These are phyloP conservation scores for Paramyrothecium sp. DNA, from an alignment of 2,329 filamentous ascomycete species.

Conservation along the genomic window DNA sequence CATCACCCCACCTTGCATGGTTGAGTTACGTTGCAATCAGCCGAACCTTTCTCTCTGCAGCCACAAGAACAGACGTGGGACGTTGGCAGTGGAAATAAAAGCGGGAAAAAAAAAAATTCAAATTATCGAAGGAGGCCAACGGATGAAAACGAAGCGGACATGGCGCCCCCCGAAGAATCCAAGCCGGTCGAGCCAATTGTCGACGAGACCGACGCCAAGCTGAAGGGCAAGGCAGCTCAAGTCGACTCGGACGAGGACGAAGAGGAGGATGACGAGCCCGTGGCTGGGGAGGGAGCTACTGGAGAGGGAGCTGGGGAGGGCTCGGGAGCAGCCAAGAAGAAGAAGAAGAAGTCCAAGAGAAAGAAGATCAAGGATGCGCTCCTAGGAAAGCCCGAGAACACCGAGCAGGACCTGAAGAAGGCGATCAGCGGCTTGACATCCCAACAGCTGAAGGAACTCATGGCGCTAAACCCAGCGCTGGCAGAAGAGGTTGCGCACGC, in stretches of 20 bases:
- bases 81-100: background rate
- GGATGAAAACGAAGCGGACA: background rate
- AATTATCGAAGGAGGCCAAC: background rate
- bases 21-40: background rate
- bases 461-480: conserved; percentile 71
- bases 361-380: conserved; percentile 49
- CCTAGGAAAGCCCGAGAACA: conserved; percentile 31
- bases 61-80: background rate
- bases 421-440: conserved; percentile 53
- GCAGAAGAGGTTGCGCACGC: conserved; percentile 52
- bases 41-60: background rate
- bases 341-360: conserved; percentile 17
- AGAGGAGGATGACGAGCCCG: conserved; percentile 34
- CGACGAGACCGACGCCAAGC: conserved; percentile 44
- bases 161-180: conserved; percentile 55
- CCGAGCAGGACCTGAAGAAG: conserved; percentile 43
- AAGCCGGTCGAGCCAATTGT: conserved; percentile 57
- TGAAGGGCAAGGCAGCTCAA: conserved; percentile 43
- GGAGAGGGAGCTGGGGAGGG: conserved; percentile 23
- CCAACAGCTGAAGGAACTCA: conserved; percentile 62
- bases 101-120: background rate
- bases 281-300: conserved; percentile 31
- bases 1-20: background rate
- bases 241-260: conserved; percentile 42
- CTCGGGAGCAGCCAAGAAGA: conserved; percentile 7